A percentile compares a stretch with the other conserved stretches of the same genome.
These are phyloP conservation scores for Thermothielavioides terrestris DNA, from an alignment of 495 filamentous ascomycete genomes.

Conservation along the genomic window DNA sequence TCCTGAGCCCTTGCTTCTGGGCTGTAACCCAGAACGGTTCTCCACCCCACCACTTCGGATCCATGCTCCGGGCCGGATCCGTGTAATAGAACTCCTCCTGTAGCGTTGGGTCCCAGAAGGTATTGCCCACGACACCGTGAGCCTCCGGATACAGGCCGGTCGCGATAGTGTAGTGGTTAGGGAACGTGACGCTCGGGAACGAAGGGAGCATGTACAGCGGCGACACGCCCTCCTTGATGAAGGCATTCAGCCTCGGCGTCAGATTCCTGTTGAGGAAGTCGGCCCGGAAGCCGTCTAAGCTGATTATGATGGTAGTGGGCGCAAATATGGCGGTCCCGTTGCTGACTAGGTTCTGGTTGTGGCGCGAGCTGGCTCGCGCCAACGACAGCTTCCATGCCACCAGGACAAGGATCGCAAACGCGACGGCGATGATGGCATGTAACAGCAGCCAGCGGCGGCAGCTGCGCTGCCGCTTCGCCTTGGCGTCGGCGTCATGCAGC, in stretches of 20 bases:
- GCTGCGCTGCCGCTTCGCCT: constrained; percentile 31
- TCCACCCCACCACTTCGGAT: constrained; percentile 85
- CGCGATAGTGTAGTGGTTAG: constrained; percentile 92
- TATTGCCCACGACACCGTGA: constrained; percentile 90
- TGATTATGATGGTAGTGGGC: constrained; percentile 89
- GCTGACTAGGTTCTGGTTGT: constrained; percentile 37
- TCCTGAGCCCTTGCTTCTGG: constrained; percentile 63
- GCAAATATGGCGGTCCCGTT: constrained; percentile 82
- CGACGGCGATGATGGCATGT: constrained; percentile 42
- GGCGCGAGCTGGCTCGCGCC: constrained; percentile 22
- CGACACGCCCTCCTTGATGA: constrained; percentile 77
- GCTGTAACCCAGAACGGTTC: constrained; percentile 93
- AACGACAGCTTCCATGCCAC: constrained; percentile 42
- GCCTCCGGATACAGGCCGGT: constrained; percentile 89
- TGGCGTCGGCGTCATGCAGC: constrained; percentile 35
- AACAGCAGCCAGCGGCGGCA: constrained; percentile 47
- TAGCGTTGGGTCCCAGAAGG: constrained; percentile 76
- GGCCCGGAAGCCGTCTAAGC: constrained; percentile 93
- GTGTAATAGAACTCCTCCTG: constrained; percentile 83
- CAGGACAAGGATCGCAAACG: constrained; percentile 43
- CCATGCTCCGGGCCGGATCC: constrained; percentile 58
- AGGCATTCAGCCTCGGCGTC: constrained; percentile 71
- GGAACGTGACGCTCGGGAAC: constrained; percentile 95
- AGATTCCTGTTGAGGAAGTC: constrained; percentile 80
- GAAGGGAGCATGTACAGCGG: constrained; percentile 85